phyloP scores from a whole-genome alignment of 805 yeast species.

The Metschnikowia picachoensis region DNA sequence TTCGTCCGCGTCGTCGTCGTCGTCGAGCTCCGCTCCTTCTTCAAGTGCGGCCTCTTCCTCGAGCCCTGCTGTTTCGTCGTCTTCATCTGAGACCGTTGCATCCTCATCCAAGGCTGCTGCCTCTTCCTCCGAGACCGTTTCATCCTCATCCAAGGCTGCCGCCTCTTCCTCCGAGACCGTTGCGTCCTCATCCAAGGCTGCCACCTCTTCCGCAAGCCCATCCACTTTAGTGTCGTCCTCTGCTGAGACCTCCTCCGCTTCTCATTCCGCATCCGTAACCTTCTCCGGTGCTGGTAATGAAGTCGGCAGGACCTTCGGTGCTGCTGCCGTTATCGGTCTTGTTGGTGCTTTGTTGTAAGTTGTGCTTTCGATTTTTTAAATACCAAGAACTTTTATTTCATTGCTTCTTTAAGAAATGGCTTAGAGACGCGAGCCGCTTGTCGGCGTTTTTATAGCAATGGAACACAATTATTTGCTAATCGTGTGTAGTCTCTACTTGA shows the following conservation, averaged over 20 bases:
- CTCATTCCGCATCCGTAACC: slow-evolving; percentile 23
- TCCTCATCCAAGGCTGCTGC: slow-evolving; percentile 12
- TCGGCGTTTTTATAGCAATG: not conserved
- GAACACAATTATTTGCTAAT: not conserved
- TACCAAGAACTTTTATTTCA: not conserved
- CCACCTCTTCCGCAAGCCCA: slow-evolving; percentile 8
- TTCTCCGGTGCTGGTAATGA: slow-evolving; percentile 21
- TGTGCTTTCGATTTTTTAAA: not conserved
- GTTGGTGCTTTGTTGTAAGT: slow-evolving; percentile 31
- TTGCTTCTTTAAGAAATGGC: not conserved
- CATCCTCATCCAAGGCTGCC: slow-evolving; percentile 20
- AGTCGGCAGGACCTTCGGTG: slow-evolving; percentile 29
- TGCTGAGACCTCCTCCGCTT: slow-evolving; percentile 3
- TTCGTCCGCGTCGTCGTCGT: slow-evolving; percentile 11
- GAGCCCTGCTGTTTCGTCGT: slow-evolving; percentile 19
- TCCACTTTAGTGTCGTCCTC: not conserved
- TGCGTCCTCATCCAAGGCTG: slow-evolving; percentile 17
- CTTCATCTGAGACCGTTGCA: slow-evolving; percentile 6
- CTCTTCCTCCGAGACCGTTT: slow-evolving; percentile 13
- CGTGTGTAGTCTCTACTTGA: not conserved
- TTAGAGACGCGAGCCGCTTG: not conserved
- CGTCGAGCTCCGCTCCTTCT: slow-evolving; percentile 14
- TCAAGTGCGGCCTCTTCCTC: slow-evolving; percentile 20
- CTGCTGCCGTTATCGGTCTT: slow-evolving; percentile 39
- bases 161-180: slow-evolving; percentile 13